phyloP scores from a whole-genome alignment of 2,329 filamentous ascomycete species.

The Colletotrichum magnum region DNA sequence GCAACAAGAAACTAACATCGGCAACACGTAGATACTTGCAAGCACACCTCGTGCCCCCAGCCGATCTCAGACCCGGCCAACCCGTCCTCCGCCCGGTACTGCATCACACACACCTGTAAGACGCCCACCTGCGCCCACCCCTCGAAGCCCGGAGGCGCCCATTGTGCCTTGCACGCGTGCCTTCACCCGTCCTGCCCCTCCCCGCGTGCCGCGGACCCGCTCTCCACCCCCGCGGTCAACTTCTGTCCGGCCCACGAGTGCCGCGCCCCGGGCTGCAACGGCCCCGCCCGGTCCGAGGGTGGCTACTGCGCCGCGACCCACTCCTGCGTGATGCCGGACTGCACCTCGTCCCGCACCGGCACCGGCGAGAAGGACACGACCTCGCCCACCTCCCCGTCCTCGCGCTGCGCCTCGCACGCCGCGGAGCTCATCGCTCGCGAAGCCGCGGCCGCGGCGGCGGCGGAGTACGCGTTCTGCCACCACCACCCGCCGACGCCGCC shows the following conservation, averaged over 20 bases:
- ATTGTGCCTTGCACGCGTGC: constrained; percentile 40
- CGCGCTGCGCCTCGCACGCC: constrained; percentile 33
- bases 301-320: constrained; percentile 36
- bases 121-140: constrained; percentile 23
- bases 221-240: constrained; percentile 12
- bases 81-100: constrained; percentile 21
- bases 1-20: not conserved
- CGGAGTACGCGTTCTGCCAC: no score
- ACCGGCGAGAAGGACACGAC: no score
- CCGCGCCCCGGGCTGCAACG: constrained; percentile 4
- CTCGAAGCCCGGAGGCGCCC: constrained; percentile 15
- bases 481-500: no score
- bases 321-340: constrained; percentile 28
- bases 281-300: not conserved
- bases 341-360: not conserved
- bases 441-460: no score
- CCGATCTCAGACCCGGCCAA: constrained; percentile 26
- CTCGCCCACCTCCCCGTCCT: not conserved
- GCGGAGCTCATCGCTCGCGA: constrained; percentile 11
- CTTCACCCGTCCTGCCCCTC: constrained; percentile 19
- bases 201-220: constrained; percentile 37
- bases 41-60: constrained; percentile 22
- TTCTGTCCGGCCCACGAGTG: constrained; percentile 40
- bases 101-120: constrained; percentile 37
- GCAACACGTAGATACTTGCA: constrained; percentile 34